Conservation (phyloP, 1,139 yeast species). For the Suhomyces coccinellae region DNA sequence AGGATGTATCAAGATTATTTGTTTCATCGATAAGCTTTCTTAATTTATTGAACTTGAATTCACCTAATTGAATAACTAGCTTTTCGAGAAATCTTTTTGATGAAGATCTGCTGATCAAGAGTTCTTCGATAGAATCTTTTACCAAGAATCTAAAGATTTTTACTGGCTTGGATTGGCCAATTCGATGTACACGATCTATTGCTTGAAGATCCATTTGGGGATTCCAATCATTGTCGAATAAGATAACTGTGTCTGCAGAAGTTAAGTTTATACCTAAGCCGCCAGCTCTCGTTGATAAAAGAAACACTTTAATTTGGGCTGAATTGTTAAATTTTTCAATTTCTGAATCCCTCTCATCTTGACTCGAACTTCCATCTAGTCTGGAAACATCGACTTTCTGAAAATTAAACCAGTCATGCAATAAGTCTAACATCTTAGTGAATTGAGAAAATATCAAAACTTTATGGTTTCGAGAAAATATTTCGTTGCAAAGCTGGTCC, state of each 20-base stretch:
- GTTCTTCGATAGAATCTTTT: constrained; percentile 78
- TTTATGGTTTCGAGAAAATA: constrained; percentile 58
- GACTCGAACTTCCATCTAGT: constrained; percentile 75
- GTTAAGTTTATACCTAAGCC: constrained; percentile 88
- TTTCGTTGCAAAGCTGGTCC: constrained; percentile 56
- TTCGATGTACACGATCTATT: constrained; percentile 91
- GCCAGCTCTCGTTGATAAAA: constrained; percentile 90
- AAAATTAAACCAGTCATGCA: constrained; percentile 60
- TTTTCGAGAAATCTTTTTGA: constrained; percentile 78
- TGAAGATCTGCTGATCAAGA: constrained; percentile 72
- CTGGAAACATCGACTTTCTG: constrained; percentile 50
- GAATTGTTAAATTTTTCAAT: constrained; percentile 54
- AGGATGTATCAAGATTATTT: constrained; percentile 11
- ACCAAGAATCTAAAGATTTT: constrained; percentile 76
- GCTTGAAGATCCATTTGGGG: constrained; percentile 97
- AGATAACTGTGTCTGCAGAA: constrained; percentile 84
- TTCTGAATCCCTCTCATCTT: constrained; percentile 62
- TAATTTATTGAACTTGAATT: constrained; percentile 56
- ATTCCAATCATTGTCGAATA: constrained; percentile 95
- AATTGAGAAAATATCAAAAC: constrained; percentile 83
- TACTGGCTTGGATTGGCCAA: constrained; percentile 86
- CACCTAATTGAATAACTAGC: constrained; percentile 81
- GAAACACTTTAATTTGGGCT: constrained; percentile 48
- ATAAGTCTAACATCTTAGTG: constrained; percentile 70
- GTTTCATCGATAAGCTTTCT: constrained; percentile 21